Conservation (phyloP, 768 basidiomycete species). For the Tubosaeta sp. region DNA sequence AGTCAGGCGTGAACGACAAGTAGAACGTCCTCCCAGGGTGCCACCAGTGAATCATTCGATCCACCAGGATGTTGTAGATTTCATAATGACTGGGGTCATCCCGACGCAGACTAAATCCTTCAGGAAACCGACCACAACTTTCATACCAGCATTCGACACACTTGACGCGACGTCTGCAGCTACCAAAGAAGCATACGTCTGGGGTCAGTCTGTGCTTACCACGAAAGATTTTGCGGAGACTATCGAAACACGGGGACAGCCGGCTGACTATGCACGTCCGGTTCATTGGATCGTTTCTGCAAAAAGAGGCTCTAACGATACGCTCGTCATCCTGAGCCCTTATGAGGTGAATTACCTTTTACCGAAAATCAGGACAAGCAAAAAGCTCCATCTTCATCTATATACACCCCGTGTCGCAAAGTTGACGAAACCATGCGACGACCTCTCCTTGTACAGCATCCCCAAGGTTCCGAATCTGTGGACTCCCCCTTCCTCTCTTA, state of each 20-base stretch:
- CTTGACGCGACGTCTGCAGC: slow-evolving; percentile 5
- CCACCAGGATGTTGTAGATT: slow-evolving; percentile 15
- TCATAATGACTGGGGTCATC: slow-evolving; percentile 30
- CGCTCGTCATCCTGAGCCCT: slow-evolving; percentile 38
- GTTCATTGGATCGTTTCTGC: slow-evolving; percentile 43
- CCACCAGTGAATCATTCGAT: slow-evolving; percentile 21
- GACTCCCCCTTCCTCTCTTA: slow-evolving; percentile 9
- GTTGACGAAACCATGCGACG: slow-evolving; percentile 35
- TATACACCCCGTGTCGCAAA: slow-evolving; percentile 37
- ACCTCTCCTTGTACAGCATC: slow-evolving; percentile 20
- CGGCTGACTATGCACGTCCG: slow-evolving; percentile 34
- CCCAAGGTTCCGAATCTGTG: slow-evolving; percentile 18
- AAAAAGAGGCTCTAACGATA: slow-evolving; percentile 25
- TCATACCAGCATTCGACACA: slow-evolving; percentile 19
- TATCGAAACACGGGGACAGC: slow-evolving; percentile 1
- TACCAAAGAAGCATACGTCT: slow-evolving; percentile 18
- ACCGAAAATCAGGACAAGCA: slow-evolving; percentile 31
- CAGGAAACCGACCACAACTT: slow-evolving; percentile 8
- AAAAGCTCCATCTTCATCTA: slow-evolving; percentile 36
- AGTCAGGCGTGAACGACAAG: slow-evolving; percentile 38
- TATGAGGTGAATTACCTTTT: slow-evolving; percentile 37
- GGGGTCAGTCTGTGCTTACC: slow-evolving; percentile 10
- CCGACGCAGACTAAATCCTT: not conserved
- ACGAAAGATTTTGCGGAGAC: slow-evolving; percentile 16
- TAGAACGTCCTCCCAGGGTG: slow-evolving; percentile 33